Evolutionary conservation across 352 stramenopile species (phyloP).

Genomic region (Phytophthora podocarpi): DNA sequence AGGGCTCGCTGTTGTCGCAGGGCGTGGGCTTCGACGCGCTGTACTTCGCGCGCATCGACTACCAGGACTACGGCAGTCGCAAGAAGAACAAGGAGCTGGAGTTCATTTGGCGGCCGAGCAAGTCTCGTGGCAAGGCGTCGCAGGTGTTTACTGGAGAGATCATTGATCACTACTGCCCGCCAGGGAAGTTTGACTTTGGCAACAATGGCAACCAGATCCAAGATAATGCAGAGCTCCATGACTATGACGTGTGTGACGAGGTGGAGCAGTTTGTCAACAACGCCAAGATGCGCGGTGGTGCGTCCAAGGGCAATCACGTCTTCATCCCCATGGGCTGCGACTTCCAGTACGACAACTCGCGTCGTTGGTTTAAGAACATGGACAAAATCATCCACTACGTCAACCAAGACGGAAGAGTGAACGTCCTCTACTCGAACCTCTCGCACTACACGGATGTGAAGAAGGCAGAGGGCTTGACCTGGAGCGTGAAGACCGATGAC

Average conservation of each 20-base stretch:
- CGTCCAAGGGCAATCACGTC: conserved; percentile 83
- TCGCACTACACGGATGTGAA: conserved; percentile 96
- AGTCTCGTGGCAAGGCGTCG: conserved; percentile 79
- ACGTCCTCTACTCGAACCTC: conserved; percentile 97
- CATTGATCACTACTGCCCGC: conserved; percentile 81
- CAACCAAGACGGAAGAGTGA: conserved; percentile 90
- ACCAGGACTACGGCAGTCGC: conserved; percentile 94
- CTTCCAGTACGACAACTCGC: conserved; percentile 93
- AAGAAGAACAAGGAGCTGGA: conserved; percentile 91
- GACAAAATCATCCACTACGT: conserved; percentile 97
- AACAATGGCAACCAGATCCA: conserved; percentile 81
- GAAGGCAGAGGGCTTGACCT: conserved; percentile 77
- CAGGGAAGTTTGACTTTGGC: conserved; percentile 76
- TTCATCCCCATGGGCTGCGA: conserved; percentile 94
- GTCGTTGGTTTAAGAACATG: conserved; percentile 94
- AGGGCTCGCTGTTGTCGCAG: conserved; percentile 91
- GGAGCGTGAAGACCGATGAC: conserved; percentile 94
- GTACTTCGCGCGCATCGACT: conserved; percentile 98
- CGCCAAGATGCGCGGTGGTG: conserved; percentile 63
- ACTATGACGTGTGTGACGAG: conserved; percentile 88
- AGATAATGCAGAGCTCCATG: conserved; percentile 83
- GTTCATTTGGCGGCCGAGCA: conserved; percentile 95
- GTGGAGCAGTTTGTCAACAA: conserved; percentile 90
- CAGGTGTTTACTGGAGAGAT: conserved; percentile 91
- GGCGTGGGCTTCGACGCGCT: conserved; percentile 95